phyloP scores from a whole-genome alignment of 2,329 filamentous ascomycete genomes.

The Pestalotiopsis sp. region DNA sequence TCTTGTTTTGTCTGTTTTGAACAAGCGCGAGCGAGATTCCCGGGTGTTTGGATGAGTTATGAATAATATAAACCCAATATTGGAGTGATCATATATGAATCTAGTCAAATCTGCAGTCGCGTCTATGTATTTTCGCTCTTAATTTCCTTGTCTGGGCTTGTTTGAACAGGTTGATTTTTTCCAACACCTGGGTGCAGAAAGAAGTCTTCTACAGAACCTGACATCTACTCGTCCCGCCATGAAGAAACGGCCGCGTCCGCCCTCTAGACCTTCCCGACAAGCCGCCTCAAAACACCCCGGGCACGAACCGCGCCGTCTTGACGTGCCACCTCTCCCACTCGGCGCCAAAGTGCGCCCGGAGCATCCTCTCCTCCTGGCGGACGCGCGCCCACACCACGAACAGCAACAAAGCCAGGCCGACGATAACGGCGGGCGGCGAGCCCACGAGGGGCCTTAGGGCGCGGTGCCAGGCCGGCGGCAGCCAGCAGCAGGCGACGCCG shows the following conservation, averaged over 20 bases:
- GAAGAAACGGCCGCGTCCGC: not conserved
- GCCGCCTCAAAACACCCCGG: conserved; percentile 40
- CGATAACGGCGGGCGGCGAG: conserved; percentile 10
- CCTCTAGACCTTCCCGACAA: not conserved
- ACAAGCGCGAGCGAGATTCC: not conserved
- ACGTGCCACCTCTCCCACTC: conserved; percentile 52
- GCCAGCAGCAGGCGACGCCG: conserved; percentile 41
- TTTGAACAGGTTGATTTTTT: too few relatives aligned
- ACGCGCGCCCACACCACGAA: conserved; percentile 39
- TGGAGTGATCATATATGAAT: too few relatives aligned
- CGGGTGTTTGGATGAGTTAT: not conserved
- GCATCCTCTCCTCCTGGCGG: conserved; percentile 52
- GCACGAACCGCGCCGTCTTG: conserved; percentile 51
- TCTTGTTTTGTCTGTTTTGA: not conserved
- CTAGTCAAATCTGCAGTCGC: not conserved
- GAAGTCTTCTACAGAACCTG: too few relatives aligned
- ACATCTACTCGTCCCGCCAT: too few relatives aligned
- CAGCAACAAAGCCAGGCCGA: conserved; percentile 20
- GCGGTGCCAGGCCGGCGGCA: conserved; percentile 27
- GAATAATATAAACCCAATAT: not conserved
- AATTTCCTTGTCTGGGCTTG: not conserved
- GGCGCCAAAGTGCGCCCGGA: conserved; percentile 45
- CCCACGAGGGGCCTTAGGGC: conserved; percentile 12
- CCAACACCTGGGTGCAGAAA: too few relatives aligned
- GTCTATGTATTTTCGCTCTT: not conserved